Conservation (phyloP, 768 basidiomycete genomes). For the Chalciporus sphaerocephalus region DNA sequence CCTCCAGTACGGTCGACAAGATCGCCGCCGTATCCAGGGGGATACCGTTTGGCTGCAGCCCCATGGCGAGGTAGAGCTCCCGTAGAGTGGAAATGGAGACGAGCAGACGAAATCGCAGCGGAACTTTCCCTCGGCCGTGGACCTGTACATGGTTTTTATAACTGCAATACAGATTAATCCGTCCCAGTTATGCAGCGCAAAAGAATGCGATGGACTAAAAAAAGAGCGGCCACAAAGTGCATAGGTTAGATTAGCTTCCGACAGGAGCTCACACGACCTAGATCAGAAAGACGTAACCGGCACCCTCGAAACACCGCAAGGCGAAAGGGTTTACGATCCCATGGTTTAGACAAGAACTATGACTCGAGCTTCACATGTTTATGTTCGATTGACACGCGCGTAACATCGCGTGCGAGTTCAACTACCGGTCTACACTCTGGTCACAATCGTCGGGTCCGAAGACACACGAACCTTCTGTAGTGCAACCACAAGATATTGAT, state of each 20-base stretch:
- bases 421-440: not conserved
- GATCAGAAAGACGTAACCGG: too few species aligned
- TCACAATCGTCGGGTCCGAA: not conserved
- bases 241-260: too few species aligned
- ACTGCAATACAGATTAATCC: not conserved
- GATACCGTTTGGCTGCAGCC: constrained; percentile 6
- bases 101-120: not conserved
- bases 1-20: constrained; percentile 25
- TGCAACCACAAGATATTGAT: not conserved
- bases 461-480: not conserved
- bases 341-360: not conserved
- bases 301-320: too few species aligned
- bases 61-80: not conserved
- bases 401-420: not conserved
- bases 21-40: constrained; percentile 21
- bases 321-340: not conserved
- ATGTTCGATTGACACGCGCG: not conserved
- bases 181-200: too few species aligned
- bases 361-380: not conserved
- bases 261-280: too few species aligned
- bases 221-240: too few species aligned
- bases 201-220: too few species aligned
- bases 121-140: not conserved
- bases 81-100: not conserved
- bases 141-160: not conserved